Percentiles rank a stretch among this genome's conserved stretches.
Evolutionary conservation across 2,329 filamentous ascomycete genomes (phyloP).

Genomic region (Colletotrichum navitas): DNA sequence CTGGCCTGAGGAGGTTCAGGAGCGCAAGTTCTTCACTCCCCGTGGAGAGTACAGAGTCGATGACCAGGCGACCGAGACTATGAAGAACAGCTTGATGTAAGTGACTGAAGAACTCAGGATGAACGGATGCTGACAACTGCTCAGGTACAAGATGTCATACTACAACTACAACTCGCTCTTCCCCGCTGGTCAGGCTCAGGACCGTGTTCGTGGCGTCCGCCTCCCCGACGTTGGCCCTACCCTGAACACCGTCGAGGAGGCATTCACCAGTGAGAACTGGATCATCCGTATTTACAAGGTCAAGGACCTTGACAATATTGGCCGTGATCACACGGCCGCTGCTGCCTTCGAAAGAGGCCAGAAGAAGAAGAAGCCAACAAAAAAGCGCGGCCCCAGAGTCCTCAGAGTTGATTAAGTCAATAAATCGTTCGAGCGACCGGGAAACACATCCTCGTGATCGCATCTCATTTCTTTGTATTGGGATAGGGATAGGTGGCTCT

Average conservation of each 20-base stretch:
- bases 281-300: conserved; percentile 99
- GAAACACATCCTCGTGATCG: conserved; percentile 25
- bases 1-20: conserved; percentile 99
- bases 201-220: conserved; percentile 85
- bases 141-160: conserved; percentile 99
- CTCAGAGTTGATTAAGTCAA: conserved; percentile 76
- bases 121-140: conserved; percentile 45
- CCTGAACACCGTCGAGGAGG: conserved; percentile 92
- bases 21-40: conserved; percentile 94
- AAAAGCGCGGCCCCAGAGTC: conserved; percentile 78
- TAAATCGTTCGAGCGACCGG: background rate
- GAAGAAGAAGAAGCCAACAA: conserved; percentile 84
- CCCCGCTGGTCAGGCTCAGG: conserved; percentile 88
- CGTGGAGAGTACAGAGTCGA: conserved; percentile 97
- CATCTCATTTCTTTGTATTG: conserved; percentile 39
- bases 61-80: conserved; percentile 90
- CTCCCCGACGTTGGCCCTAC: conserved; percentile 88
- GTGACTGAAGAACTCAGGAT: conserved; percentile 51
- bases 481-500: conserved; percentile 36
- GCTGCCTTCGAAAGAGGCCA: conserved; percentile 81
- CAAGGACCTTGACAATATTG: conserved; percentile 97
- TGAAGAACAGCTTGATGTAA: conserved; percentile 99
- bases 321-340: conserved; percentile 81
- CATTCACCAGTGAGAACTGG: conserved; percentile 99
- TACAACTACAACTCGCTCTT: conserved; percentile 96